Evolutionary conservation across 2,329 filamentous ascomycete species (phyloP).

Genomic region (Sporothrix schenckii): DNA sequence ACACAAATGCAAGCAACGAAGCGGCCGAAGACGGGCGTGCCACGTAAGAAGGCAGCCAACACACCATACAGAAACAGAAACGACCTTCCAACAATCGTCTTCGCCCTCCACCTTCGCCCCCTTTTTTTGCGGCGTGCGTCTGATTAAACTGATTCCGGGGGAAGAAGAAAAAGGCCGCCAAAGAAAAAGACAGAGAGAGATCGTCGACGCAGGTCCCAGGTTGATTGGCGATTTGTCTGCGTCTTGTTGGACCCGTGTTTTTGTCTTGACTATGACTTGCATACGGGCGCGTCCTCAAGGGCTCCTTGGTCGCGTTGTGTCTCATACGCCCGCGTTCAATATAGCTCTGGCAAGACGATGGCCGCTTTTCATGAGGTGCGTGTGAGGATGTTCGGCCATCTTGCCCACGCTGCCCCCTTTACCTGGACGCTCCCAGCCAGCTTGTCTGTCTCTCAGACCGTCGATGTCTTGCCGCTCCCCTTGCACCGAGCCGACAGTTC

Average conservation of each 20-base stretch:
- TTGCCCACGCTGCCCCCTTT: background rate
- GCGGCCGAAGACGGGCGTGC: background rate
- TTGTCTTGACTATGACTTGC: conserved; percentile 18
- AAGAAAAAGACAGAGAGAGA: background rate
- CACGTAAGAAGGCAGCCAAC: background rate
- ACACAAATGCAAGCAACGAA: background rate
- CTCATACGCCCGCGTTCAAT: background rate
- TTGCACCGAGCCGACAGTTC: background rate
- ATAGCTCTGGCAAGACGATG: background rate
- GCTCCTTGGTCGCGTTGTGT: background rate
- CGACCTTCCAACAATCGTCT: background rate
- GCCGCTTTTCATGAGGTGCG: background rate
- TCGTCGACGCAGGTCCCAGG: conserved; percentile 17
- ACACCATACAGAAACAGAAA: background rate
- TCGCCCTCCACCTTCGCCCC: background rate
- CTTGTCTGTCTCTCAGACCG: background rate
- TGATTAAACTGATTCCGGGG: too few relatives aligned
- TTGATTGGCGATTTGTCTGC: background rate
- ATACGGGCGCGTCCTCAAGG: conserved; percentile 11
- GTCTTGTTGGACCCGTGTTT: background rate
- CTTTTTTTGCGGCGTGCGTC: background rate
- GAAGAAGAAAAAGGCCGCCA: background rate
- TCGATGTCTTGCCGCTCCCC: background rate
- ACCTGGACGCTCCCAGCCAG: background rate
- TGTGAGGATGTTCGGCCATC: background rate